These are phyloP conservation scores for Trichoderma lentiforme DNA, from an alignment of 2,329 filamentous ascomycete species.

Conservation along the genomic window DNA sequence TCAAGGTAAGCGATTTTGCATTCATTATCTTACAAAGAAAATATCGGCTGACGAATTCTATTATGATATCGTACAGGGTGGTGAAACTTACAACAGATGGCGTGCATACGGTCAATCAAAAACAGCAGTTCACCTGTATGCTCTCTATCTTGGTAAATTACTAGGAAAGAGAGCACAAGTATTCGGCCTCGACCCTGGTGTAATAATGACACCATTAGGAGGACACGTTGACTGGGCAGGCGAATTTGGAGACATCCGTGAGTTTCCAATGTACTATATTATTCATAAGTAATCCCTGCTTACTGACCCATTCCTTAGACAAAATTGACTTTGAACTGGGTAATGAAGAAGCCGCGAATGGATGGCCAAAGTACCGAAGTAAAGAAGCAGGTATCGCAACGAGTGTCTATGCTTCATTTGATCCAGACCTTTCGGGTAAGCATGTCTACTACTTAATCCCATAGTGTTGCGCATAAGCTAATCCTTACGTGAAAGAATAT, in stretches of 20 bases:
- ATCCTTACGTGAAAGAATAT: not conserved
- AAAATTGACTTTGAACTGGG: not conserved
- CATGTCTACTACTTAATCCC: not conserved
- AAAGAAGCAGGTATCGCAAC: constrained; percentile 1
- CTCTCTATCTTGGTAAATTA: constrained; percentile 11
- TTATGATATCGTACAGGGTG: not conserved
- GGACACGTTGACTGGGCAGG: constrained; percentile 24
- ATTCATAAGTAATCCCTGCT: not conserved
- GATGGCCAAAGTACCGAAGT: not conserved
- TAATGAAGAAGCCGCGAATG: not conserved
- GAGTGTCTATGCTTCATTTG: not conserved
- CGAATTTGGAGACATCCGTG: not conserved
- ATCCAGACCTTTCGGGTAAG: not conserved
- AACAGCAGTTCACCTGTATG: not conserved
- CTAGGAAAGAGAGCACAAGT: constrained; percentile 33
- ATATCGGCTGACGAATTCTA: not conserved
- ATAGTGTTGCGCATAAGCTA: not conserved
- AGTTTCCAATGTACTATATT: not conserved
- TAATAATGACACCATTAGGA: constrained; percentile 27
- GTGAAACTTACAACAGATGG: not conserved
- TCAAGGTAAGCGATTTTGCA: not conserved
- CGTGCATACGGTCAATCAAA: not conserved
- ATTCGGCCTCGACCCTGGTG: constrained; percentile 35
- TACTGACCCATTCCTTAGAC: not conserved
- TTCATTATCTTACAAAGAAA: not conserved